These are phyloP conservation scores for Psilocybe subaeruginosa DNA, from an alignment of 768 basidiomycete genomes.

Conservation along the genomic window DNA sequence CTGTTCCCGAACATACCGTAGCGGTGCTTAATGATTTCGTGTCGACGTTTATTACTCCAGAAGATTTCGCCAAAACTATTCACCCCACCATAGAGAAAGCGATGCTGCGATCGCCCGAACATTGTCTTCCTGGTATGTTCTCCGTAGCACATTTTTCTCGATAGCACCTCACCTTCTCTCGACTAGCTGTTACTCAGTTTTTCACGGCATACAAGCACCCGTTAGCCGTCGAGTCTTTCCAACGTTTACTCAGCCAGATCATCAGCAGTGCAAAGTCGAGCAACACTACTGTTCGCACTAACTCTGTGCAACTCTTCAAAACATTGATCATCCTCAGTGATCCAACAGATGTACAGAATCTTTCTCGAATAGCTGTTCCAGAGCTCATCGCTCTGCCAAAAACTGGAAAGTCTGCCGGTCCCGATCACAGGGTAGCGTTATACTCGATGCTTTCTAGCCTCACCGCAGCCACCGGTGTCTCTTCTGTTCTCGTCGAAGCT, in stretches of 20 bases:
- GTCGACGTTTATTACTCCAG: slow-evolving; percentile 45
- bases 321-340: slow-evolving; percentile 39
- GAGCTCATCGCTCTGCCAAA: slow-evolving; percentile 80
- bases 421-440: slow-evolving; percentile 82
- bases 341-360: slow-evolving; percentile 34
- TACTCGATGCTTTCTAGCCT: slow-evolving; percentile 76
- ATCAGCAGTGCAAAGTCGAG: slow-evolving; percentile 77
- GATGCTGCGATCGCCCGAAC: slow-evolving; percentile 80
- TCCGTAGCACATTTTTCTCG: slow-evolving; percentile 2
- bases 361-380: slow-evolving; percentile 48
- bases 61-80: slow-evolving; percentile 55
- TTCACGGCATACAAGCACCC: slow-evolving; percentile 55
- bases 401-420: slow-evolving; percentile 82
- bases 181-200: slow-evolving; percentile 59
- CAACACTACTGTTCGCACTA: slow-evolving; percentile 60
- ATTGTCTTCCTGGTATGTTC: slow-evolving; percentile 62
- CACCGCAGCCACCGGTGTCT: slow-evolving; percentile 43
- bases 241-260: slow-evolving; percentile 56
- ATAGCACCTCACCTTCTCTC: not conserved
- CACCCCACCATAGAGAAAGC: slow-evolving; percentile 82
- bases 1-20: slow-evolving; percentile 59
- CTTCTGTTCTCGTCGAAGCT: slow-evolving; percentile 47
- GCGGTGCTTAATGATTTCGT: slow-evolving; percentile 74
- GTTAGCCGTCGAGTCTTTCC: slow-evolving; percentile 50
- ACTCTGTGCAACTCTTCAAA: slow-evolving; percentile 62